Evolutionary conservation across 2,329 filamentous ascomycete genomes (phyloP).

Genomic region (Fusarium verrucosum): DNA sequence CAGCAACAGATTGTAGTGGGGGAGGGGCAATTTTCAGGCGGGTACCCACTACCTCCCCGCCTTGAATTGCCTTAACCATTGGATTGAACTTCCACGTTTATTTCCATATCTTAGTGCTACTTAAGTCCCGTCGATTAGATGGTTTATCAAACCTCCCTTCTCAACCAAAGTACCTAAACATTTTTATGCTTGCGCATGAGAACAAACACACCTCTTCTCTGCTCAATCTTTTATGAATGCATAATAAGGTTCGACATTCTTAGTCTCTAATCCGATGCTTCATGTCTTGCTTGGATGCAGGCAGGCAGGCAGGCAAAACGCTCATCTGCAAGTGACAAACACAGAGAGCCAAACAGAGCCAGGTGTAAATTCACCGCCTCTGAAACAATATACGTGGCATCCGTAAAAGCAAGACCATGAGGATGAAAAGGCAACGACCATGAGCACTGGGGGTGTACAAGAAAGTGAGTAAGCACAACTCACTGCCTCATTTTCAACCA

Average conservation of each 20-base stretch:
- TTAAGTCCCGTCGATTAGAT: too few species aligned
- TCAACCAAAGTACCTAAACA: too few species aligned
- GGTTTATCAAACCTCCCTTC: too few species aligned
- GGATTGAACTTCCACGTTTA: too few species aligned
- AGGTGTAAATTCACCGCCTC: background rate
- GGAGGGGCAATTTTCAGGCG: constrained; percentile 17
- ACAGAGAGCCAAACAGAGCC: background rate
- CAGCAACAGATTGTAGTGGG: constrained; percentile 15
- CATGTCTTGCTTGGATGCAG: background rate
- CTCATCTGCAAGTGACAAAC: background rate
- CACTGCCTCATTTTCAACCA: constrained; percentile 9
- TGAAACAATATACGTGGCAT: constrained; percentile 9
- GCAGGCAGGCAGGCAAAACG: background rate
- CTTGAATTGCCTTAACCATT: background rate
- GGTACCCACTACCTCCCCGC: background rate
- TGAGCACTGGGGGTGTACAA: background rate
- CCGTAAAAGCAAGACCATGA: background rate
- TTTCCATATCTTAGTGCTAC: too few species aligned
- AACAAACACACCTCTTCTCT: too few species aligned
- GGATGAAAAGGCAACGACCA: background rate
- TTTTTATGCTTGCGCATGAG: too few species aligned
- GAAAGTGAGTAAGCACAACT: background rate
- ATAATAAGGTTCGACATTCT: too few species aligned
- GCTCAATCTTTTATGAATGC: too few species aligned
- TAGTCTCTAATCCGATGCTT: background rate